Base-by-base conservation (phyloP, 2,329 filamentous ascomycete species). In the Clarireedia homoeocarpa region DNA sequence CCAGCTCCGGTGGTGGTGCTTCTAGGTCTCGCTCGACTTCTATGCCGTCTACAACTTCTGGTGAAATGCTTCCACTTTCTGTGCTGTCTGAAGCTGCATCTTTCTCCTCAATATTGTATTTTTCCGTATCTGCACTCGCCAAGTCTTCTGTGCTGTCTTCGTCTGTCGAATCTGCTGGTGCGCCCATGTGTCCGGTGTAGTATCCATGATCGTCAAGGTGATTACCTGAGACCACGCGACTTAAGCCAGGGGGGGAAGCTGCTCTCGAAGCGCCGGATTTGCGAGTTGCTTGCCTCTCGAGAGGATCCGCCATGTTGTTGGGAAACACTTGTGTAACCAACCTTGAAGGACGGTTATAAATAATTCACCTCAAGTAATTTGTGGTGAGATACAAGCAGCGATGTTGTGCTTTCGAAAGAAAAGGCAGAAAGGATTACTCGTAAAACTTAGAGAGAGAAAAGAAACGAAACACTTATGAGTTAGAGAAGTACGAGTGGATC, bases 1-100 rank as follows among this genome's bases (percentile, higher is more conserved):
- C 57, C 44, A 67, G 46, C n/a, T 51, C 55, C 23, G 58, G 51
- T 10, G 55, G 57, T 17, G 4, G 6, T 12, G 55, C 58, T 48
- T 66, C 65, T 6, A 66, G 26, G 54, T 67, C 64, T 55, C 62
- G 55, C 46, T 65, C 53, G 34, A 61, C 58, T 38, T 62, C 64
- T 40, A 62, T 62, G 2, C 63, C 62, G 55, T 62, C 63, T 40
- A 59, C 48, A 4, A 64, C 63, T 52, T 64, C 62, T 20, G 61
- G 61, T 5, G 60, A 61, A 51, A 63, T 62, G 20, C 38, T 55
- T 12, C 24, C 20, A 4, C 51, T 42, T 9, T 40, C 59, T 2
- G 40, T 34, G 4, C 48, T 52, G 7, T 51, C 56, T 30, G 58
- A 55, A 34, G 54, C 45, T 6, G 17, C n/a, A 51, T 27, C 48